phyloP scores from a whole-genome alignment of 2,329 filamentous ascomycete genomes.

The Simplicillium aogashimaense region DNA sequence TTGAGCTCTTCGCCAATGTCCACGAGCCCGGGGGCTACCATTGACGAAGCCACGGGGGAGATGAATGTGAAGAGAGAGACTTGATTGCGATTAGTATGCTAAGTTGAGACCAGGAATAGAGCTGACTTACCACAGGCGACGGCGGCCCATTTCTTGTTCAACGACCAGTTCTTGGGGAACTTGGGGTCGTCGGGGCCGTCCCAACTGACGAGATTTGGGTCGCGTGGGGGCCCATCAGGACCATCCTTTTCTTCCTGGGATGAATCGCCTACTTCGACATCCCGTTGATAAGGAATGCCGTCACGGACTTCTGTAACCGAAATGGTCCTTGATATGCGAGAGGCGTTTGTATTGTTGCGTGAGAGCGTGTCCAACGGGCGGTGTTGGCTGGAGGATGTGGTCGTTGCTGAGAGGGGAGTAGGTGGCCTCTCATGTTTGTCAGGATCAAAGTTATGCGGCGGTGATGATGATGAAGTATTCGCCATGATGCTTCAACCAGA shows the following conservation, averaged over 20 bases:
- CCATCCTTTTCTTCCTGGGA: slow-evolving; percentile 11
- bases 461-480: neutral
- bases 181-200: slow-evolving; percentile 39
- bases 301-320: slow-evolving; percentile 27
- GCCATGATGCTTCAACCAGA: neutral
- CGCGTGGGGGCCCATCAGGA: slow-evolving; percentile 7
- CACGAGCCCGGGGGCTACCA: slow-evolving; percentile 41
- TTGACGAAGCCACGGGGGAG: slow-evolving; percentile 48
- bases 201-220: slow-evolving; percentile 37
- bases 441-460: neutral
- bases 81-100: slow-evolving; percentile 3
- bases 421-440: slow-evolving; percentile 2
- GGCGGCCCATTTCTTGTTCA: slow-evolving; percentile 45
- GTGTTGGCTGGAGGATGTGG: neutral
- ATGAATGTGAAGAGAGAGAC: slow-evolving; percentile 49
- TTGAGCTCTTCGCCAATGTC: slow-evolving; percentile 43
- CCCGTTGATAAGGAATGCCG: slow-evolving; percentile 25
- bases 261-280: slow-evolving; percentile 22
- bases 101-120: neutral
- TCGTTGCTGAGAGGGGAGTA: neutral
- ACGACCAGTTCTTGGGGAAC: slow-evolving; percentile 47
- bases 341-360: neutral
- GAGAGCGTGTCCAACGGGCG: neutral
- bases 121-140: slow-evolving; percentile 27
- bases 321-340: slow-evolving; percentile 16